Base-by-base conservation (phyloP, 2,329 filamentous ascomycete genomes). In the Botryotinia globosa region DNA sequence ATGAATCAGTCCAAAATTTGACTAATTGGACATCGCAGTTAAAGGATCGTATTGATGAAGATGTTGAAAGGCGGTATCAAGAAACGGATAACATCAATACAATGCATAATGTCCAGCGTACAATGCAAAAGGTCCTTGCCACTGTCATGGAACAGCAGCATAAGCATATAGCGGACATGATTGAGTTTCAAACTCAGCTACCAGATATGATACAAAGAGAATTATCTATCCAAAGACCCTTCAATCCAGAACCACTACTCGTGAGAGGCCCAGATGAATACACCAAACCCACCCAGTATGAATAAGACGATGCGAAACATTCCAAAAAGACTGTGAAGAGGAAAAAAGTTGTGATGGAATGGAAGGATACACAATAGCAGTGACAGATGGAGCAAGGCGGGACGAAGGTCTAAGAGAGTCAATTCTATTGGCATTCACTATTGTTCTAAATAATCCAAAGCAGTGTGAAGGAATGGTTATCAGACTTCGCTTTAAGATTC, bases 361-460 rank as follows among this genome's bases (percentile, higher is more conserved):
- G 5, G 8, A 37, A 8, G 8, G 20, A 61, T 25, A 7, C 7
- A 8, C 5, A 16, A 51, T 9, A 25, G n/a, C 0, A 14, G 10
- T 25, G 12, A 8, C 0, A 4, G 14, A n/a, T 25, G 12, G 56
- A 61, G 34, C 5, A 0, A 18, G 6, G n/a, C 8, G 51, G 18
- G 22, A 39, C 12, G 34, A 9, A 39, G 34, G 12, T n/a, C 4
- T 16, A 39, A 4, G 5, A n/a, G 16, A 4, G 1, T 8, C 7
- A n/a, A 39, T 4, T 2, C 7, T 1, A 9, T n/a, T 22, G 16
- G 25, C n/a, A 39, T 39, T 4, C 10, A 0, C 7, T 14, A 16
- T 39, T 39, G 22, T 61, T 61, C 12, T 12, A 16, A 39, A 22
- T 7, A 39, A n/a, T n/a, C 22, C 7, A 39, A 6, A n/a, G 12